Base-by-base conservation (phyloP, 495 filamentous ascomycete genomes). In the Aspergillus haitiensis region DNA sequence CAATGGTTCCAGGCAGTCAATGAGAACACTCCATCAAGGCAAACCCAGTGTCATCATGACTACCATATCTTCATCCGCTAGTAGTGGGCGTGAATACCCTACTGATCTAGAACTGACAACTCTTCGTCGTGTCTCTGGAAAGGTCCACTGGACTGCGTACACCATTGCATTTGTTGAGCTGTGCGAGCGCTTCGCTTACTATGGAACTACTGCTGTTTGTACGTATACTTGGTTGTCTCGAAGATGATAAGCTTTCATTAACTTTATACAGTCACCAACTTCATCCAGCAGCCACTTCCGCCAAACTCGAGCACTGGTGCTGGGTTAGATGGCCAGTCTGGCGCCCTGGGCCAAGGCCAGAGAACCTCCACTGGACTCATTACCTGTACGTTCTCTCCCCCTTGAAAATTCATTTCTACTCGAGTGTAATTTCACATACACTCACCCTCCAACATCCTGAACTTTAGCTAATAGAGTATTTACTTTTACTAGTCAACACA, bases 131-230 rank as follows among this genome's bases (percentile, higher is more conserved):
- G 78, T 92, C 2, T 75, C 88, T 31, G 88, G 82, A 50, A 79
- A 76, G 39, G 80, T 93, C 32, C 86, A 83, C 18, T 85, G 76
- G 76, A 81, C 72, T 21, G 81, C 82, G 3, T 92, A 84, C 67
- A 86, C 85, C 27, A 80, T 93, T 58, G 88, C 85, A 18, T 86
- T 91, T 62, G 82, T 90, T 47, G 89, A 92, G 71, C 70, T 90
- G 53, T 88, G 84, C 72, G 89, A 92, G 76, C 84, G 89, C 31
- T 89, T 91, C 71, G 86, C 85, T 3, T 91, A 88, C 75, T 91
- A 91, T 69, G 89, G 88, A 53, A 88, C 86, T 6, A 87, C 82
- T 35, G 85, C 83, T 45, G 85, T 91, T 37, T 88, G 84, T 87
- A 78, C 61, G 81, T 75, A 13, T 60, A 27, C 48, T 54, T 53